These are phyloP conservation scores for Tirmania nivea DNA, from an alignment of 495 filamentous ascomycete species.

Conservation along the genomic window DNA sequence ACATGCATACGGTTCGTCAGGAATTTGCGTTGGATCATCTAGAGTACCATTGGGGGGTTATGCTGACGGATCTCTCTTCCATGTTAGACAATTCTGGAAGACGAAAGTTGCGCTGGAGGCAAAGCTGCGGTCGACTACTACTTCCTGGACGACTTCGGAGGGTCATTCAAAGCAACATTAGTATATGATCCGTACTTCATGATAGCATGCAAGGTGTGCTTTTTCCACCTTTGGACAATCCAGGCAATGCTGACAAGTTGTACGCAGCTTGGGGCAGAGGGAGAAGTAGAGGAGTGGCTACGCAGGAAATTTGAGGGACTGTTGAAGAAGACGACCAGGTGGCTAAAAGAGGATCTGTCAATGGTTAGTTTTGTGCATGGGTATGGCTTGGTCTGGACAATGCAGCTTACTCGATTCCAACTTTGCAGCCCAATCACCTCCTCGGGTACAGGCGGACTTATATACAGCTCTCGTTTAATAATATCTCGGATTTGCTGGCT, in stretches of 20 bases:
- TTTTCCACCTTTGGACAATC: not conserved
- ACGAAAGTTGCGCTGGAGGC: conserved; percentile 53
- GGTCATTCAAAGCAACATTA: conserved; percentile 86
- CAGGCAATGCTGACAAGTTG: conserved; percentile 1
- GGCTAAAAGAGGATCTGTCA: conserved; percentile 82
- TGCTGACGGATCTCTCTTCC: no score
- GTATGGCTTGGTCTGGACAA: not conserved
- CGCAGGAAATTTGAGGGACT: conserved; percentile 58
- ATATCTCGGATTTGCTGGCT: conserved; percentile 63
- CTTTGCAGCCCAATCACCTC: conserved; percentile 55
- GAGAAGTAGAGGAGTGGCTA: conserved; percentile 91
- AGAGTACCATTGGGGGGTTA: no score
- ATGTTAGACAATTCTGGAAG: conserved; percentile 47
- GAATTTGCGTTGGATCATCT: no score
- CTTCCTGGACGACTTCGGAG: conserved; percentile 83
- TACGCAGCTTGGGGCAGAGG: conserved; percentile 31
- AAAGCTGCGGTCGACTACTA: conserved; percentile 88
- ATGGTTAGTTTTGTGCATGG: conserved; percentile 26
- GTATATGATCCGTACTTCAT: conserved; percentile 96
- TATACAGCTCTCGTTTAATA: conserved; percentile 64
- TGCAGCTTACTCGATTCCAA: not conserved
- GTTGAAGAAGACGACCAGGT: conserved; percentile 50
- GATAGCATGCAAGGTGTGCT: conserved; percentile 67
- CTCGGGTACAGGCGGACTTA: conserved; percentile 76
- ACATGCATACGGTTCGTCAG: conserved; percentile 47